These are phyloP conservation scores for Pseudogymnoascus sp. DNA, from an alignment of 2,329 filamentous ascomycete genomes.

Conservation along the genomic window DNA sequence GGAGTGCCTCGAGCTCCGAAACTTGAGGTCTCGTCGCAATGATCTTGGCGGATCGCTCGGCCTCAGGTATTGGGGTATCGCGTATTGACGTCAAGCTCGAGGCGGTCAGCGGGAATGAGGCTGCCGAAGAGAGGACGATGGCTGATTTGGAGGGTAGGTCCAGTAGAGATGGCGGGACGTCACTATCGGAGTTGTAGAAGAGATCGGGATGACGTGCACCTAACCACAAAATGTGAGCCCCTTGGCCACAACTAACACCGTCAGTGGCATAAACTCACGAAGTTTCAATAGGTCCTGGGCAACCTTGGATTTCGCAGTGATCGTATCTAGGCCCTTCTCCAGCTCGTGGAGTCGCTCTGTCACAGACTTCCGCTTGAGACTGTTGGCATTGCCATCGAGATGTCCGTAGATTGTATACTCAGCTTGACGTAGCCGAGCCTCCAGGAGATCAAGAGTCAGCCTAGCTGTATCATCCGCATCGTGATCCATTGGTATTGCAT, in stretches of 20 bases:
- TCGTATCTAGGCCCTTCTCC: conserved; percentile 7
- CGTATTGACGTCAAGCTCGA: conserved; percentile 26
- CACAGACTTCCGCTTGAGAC: background rate
- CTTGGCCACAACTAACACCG: background rate
- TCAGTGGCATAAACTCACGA: conserved; percentile 18
- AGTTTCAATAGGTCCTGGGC: conserved; percentile 27
- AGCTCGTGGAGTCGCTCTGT: conserved; percentile 8
- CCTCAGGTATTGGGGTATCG: conserved; percentile 25
- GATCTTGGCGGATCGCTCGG: conserved; percentile 25
- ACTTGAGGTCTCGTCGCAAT: conserved; percentile 26
- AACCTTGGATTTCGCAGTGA: conserved; percentile 22
- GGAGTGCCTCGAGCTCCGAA: conserved; percentile 24
- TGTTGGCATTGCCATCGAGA: background rate
- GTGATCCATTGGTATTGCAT: conserved; percentile 10
- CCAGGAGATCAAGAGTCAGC: conserved; percentile 26
- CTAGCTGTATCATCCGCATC: conserved; percentile 25
- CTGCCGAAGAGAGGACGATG: conserved; percentile 27
- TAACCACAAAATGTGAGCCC: conserved; percentile 15
- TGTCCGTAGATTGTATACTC: conserved; percentile 22
- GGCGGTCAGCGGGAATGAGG: conserved; percentile 26
- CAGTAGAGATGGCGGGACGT: conserved; percentile 22
- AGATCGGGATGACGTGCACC: conserved; percentile 27
- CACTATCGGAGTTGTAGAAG: conserved; percentile 23
- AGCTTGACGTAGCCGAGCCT: conserved; percentile 24
- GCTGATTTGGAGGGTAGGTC: conserved; percentile 22